Evolutionary conservation across 148 eudicot genomes (phyloP).

Genomic region (Rhododendron ferrugineum): DNA sequence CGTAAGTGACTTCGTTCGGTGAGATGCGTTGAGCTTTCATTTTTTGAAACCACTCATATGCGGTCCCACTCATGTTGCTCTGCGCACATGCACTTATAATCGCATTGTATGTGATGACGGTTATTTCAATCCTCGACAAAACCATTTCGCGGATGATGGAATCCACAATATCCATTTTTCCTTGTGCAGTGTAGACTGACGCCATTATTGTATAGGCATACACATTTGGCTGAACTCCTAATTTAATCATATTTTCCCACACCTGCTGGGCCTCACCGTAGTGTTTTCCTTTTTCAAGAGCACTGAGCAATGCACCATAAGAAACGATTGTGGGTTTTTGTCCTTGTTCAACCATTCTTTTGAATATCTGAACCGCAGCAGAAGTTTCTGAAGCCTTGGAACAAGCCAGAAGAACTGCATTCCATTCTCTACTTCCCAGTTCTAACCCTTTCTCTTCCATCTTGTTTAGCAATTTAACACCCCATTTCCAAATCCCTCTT

Average conservation of each 20-base stretch:
- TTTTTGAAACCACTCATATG: conserved; percentile 76
- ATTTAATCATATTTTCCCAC: conserved; percentile 82
- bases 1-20: conserved; percentile 74
- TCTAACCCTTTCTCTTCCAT: conserved; percentile 88
- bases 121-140: conserved; percentile 45
- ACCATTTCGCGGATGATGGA: conserved; percentile 63
- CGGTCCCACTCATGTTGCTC: conserved; percentile 47
- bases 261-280: conserved; percentile 73
- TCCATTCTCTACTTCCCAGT: conserved; percentile 84
- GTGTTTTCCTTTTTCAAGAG: conserved; percentile 81
- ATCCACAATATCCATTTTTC: conserved; percentile 59
- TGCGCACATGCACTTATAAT: conserved; percentile 65
- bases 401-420: conserved; percentile 89
- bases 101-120: conserved; percentile 87
- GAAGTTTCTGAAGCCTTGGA: conserved; percentile 91
- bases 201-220: conserved; percentile 94
- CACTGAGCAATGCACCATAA: conserved; percentile 89
- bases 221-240: conserved; percentile 68
- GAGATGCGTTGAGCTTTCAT: conserved; percentile 50
- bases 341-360: conserved; percentile 73
- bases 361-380: conserved; percentile 75
- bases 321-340: conserved; percentile 78
- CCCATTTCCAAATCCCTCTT: conserved; percentile 93
- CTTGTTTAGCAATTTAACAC: conserved; percentile 66
- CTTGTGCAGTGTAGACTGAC: conserved; percentile 67